A percentile compares a stretch with the other conserved stretches of the same genome.
phyloP scores from a whole-genome alignment of 495 filamentous ascomycete species.

The Haplographium delicatum region DNA sequence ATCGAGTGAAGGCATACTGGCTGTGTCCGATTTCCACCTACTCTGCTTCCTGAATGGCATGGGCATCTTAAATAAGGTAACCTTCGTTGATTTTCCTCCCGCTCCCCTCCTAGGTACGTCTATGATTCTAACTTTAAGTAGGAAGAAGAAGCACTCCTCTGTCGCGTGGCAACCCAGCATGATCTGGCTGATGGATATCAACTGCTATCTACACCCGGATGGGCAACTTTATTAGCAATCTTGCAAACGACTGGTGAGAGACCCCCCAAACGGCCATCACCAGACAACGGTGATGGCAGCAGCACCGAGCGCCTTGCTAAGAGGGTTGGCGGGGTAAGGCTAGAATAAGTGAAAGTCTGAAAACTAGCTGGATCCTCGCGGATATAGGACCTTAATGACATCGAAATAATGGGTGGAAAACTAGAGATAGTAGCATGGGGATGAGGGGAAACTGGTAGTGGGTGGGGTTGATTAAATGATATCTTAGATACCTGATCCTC shows the following conservation, averaged over 20 bases:
- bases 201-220: slow-evolving; percentile 77
- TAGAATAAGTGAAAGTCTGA: slow-evolving; percentile 43
- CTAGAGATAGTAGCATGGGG: no score
- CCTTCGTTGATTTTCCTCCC: slow-evolving; percentile 3
- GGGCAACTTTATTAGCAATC: slow-evolving; percentile 89
- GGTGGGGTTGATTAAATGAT: no score
- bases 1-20: slow-evolving; percentile 52
- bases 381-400: slow-evolving; percentile 14
- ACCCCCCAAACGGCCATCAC: slow-evolving; percentile 73
- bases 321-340: slow-evolving; percentile 95
- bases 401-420: background rate
- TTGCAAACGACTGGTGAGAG: slow-evolving; percentile 95
- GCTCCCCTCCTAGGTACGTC: background rate
- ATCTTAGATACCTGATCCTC: no score
- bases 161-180: slow-evolving; percentile 71
- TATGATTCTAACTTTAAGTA: slow-evolving; percentile 32
- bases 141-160: slow-evolving; percentile 88
- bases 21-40: slow-evolving; percentile 89
- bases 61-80: slow-evolving; percentile 74
- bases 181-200: slow-evolving; percentile 74
- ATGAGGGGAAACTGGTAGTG: background rate
- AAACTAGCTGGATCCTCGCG: slow-evolving; percentile 19
- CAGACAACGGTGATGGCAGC: slow-evolving; percentile 29
- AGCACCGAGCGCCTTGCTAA: slow-evolving; percentile 83
- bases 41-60: slow-evolving; percentile 79